Conservation (phyloP, 2,329 filamentous ascomycete species). For the Moelleriella libera region DNA sequence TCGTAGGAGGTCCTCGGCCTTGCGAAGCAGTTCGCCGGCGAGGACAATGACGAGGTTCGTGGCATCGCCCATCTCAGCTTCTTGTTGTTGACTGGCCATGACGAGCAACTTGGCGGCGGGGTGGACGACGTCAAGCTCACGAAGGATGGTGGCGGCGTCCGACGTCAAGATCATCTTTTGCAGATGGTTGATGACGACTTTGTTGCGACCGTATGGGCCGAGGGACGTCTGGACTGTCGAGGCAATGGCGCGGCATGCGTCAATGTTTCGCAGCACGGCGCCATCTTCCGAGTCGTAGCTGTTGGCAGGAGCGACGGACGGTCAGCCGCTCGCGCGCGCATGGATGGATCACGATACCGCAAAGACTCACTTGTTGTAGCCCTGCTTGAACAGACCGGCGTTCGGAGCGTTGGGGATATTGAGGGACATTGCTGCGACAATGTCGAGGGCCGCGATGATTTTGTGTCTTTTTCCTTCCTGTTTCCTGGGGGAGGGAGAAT, state of each 20-base stretch:
- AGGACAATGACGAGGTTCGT: conserved; percentile 96
- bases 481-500: too few species aligned
- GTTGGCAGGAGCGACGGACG: conserved; percentile 9
- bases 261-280: conserved; percentile 94
- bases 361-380: conserved; percentile 76
- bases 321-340: not conserved
- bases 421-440: conserved; percentile 60
- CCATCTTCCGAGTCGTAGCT: conserved; percentile 99
- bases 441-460: too few species aligned
- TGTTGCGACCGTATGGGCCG: conserved; percentile 95
- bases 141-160: conserved; percentile 91
- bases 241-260: conserved; percentile 91
- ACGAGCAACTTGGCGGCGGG: conserved; percentile 94
- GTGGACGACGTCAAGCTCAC: conserved; percentile 95
- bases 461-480: too few species aligned
- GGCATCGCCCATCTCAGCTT: conserved; percentile 96
- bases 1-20: conserved; percentile 89
- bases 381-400: conserved; percentile 83
- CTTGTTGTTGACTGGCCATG: conserved; percentile 98
- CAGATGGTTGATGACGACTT: conserved; percentile 99
- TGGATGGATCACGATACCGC: not conserved
- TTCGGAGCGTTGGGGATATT: conserved; percentile 92
- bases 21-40: conserved; percentile 87
- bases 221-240: conserved; percentile 94
- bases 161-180: conserved; percentile 99